phyloP scores from a whole-genome alignment of 2,329 filamentous ascomycete genomes.

The Periconia sp. region DNA sequence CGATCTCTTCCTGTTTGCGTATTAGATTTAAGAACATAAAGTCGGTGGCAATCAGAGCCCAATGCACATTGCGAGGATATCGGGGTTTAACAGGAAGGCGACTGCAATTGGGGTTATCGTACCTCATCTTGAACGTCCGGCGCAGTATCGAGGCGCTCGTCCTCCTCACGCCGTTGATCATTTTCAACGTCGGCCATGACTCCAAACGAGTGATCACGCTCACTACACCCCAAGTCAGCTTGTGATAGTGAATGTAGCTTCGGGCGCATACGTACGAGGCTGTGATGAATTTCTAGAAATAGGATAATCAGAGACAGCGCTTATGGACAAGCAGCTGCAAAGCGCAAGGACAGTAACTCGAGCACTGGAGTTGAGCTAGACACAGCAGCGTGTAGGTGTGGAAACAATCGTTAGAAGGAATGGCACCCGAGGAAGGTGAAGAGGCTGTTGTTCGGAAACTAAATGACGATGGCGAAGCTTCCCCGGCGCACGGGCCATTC shows the following conservation, averaged over 20 bases:
- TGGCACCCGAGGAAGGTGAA: conserved; percentile 6
- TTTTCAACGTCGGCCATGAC: conserved; percentile 39
- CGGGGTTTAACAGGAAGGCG: conserved; percentile 6
- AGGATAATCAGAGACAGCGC: background rate
- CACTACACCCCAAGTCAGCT: conserved; percentile 12
- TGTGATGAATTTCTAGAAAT: conserved; percentile 12
- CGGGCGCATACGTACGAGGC: conserved; percentile 21
- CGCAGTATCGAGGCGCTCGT: conserved; percentile 39
- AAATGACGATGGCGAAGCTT: conserved; percentile 13
- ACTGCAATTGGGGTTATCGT: conserved; percentile 15
- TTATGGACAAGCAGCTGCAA: background rate
- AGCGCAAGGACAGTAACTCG: too few relatives aligned
- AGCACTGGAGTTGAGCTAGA: background rate
- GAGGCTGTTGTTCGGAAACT: conserved; percentile 8
- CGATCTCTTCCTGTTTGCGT: conserved; percentile 47
- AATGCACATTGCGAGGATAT: background rate
- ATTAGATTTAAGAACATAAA: too few relatives aligned
- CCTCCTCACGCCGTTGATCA: conserved; percentile 37
- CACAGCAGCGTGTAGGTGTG: background rate
- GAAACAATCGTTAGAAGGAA: conserved; percentile 3
- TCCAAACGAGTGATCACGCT: conserved; percentile 1
- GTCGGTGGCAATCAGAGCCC: background rate
- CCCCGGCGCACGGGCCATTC: conserved; percentile 1
- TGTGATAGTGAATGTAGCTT: conserved; percentile 4
- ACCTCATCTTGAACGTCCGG: conserved; percentile 45